Evolutionary conservation across 768 basidiomycete species (phyloP).

Genomic region (Rhizopogon salebrosus): DNA sequence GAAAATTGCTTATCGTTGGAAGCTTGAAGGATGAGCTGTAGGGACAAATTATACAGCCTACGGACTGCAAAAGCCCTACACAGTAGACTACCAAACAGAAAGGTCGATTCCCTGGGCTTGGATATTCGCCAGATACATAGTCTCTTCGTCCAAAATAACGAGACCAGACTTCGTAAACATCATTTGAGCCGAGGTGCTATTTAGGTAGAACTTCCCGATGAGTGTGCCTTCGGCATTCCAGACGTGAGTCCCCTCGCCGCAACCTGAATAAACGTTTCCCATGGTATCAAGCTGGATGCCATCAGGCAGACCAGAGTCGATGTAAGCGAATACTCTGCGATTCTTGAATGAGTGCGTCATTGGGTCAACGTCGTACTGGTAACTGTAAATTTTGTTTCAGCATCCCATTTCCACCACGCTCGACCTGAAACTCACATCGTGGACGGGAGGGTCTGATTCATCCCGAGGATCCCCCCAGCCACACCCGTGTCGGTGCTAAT

Average conservation of each 20-base stretch:
- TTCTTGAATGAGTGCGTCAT: slow-evolving; percentile 46
- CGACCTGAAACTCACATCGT: slow-evolving; percentile 14
- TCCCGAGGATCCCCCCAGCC: slow-evolving; percentile 11
- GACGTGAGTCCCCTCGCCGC: slow-evolving; percentile 48
- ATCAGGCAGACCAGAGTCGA: slow-evolving; percentile 60
- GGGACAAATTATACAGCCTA: no score
- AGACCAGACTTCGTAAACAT: slow-evolving; percentile 7
- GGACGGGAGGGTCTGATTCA: slow-evolving; percentile 17
- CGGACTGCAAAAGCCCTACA: not conserved
- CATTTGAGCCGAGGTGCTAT: slow-evolving; percentile 2
- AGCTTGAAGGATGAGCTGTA: no score
- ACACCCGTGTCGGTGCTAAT: slow-evolving; percentile 20
- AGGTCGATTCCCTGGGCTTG: slow-evolving; percentile 2
- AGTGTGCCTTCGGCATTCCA: slow-evolving; percentile 48
- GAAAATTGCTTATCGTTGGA: no score
- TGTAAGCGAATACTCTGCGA: slow-evolving; percentile 57
- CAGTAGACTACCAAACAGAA: not conserved
- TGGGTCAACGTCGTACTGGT: slow-evolving; percentile 58
- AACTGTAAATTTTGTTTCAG: slow-evolving; percentile 32
- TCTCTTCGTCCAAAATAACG: not conserved
- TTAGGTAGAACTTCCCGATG: slow-evolving; percentile 58
- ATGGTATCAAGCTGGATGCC: slow-evolving; percentile 54
- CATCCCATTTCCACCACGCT: not conserved
- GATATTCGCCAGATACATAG: slow-evolving; percentile 6
- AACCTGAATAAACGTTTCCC: slow-evolving; percentile 60